Evolutionary conservation across 306 rosid genomes (phyloP), one percentile per base, ranked within the genome.

Genomic region (Castanospermum australe): DNA sequence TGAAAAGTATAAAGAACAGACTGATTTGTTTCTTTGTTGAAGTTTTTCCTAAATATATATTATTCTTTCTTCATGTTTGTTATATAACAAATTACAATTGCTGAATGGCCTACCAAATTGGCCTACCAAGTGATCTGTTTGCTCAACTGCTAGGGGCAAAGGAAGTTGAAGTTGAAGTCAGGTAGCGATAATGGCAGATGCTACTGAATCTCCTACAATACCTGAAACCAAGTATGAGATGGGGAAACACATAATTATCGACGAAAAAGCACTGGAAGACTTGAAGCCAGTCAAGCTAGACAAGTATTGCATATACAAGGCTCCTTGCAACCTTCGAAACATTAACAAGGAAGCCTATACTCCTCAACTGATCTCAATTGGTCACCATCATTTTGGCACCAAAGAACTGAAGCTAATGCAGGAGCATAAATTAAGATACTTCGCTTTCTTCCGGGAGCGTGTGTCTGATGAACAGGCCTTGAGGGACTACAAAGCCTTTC

Each of bases 331-430:
- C 38, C 87, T 90, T 4, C 67, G 92, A 2, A 64, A 73, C 7
- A 79, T 76, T 25, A 83, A 90, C 0, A 4, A 14, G 6, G 81
- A 75, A 33, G 75, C 88, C 14, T 89, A 84, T 83, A 85, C 87
- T 52, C 93, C 93, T 20, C 79, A 87, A 21, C 21, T 84, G 41
- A 69, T 89, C 36, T 89, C 93, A 5, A 87, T 89, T 6, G 93
- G 93, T 6, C 90, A 86, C 17, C 68, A 83, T 64, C 93, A 87
- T 73, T 6, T 77, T 12, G 52, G 7, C 13, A 61, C 60, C 1
- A 1, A 6, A 4, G 41, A 81, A 21, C 75, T 80, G 24, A 21
- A 57, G 50, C 77, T 77, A 20, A 86, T 86, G 92, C 86, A 89
- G 25, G 36, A 9, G 20, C 72, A 78, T 33, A 89, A 89, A 14